These are phyloP conservation scores for Penicillium janthinellum DNA, from an alignment of 2,329 filamentous ascomycete species.

Conservation along the genomic window DNA sequence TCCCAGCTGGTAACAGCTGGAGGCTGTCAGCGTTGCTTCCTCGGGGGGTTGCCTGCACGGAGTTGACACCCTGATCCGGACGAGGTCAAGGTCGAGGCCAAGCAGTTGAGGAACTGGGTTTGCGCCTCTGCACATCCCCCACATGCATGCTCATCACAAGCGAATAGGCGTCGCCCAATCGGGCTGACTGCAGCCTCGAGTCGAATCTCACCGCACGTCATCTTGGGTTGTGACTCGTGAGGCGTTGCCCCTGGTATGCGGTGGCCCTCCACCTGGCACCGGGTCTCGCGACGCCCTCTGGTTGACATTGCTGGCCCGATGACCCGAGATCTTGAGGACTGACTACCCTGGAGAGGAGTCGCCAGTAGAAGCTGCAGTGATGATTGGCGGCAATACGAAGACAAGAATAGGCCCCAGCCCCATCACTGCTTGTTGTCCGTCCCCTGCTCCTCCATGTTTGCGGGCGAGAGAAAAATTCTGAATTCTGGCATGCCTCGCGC, in stretches of 20 bases:
- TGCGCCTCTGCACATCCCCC: conserved; percentile 6
- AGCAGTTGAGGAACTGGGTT: not conserved
- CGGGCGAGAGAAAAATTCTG: not conserved
- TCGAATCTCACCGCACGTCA: conserved; percentile 16
- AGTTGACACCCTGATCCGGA: not conserved
- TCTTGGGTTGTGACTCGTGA: conserved; percentile 7
- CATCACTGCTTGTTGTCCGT: not conserved
- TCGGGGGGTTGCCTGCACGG: not conserved
- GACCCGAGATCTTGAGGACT: not conserved
- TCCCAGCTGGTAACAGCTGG: not conserved
- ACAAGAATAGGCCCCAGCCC: not conserved
- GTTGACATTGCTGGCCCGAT: not conserved
- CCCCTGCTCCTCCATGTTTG: not conserved
- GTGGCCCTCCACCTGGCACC: not conserved
- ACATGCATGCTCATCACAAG: conserved; percentile 2
- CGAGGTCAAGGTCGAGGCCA: not conserved
- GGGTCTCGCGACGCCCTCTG: not conserved
- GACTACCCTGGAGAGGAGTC: not conserved
- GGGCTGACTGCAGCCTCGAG: conserved; percentile 9
- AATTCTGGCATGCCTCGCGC: conserved; percentile 1
- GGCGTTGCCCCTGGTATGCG: conserved; percentile 7
- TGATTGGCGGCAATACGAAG: conserved; percentile 1
- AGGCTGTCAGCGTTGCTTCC: too few species aligned
- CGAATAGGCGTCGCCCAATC: conserved; percentile 14
- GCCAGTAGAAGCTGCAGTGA: not conserved